Base-by-base conservation (phyloP, 768 basidiomycete genomes). In the Candolleomyces eurysporus region DNA sequence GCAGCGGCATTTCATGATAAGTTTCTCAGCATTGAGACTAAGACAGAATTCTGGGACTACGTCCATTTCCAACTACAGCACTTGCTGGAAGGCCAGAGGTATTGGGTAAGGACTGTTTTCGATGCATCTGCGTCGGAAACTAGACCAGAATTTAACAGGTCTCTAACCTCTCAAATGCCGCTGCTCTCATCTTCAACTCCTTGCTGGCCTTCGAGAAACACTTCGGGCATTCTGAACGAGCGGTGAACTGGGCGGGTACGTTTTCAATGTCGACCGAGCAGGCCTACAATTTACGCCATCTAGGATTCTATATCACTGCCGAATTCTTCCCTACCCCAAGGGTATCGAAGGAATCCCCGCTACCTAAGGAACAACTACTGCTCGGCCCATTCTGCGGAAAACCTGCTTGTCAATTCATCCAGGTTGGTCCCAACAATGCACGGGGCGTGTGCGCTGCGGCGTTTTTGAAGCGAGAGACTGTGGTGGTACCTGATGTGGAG, bases 181-280 rank as follows among this genome's bases (percentile, higher is more conserved):
- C 92, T 26, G 87, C 92, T 7, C 74, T 96, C 56, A 82, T 97
- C 48, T 96, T 86, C 77, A 86, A 88, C 66, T 82, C 91, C 11
- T 82, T 95, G 50, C 82, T 85, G 51, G 86, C 86, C 16, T 96
- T 89, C 64, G 74, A 78, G 13, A 68, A 80, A 26, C 75, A 83
- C 67, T 94, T 92, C 66, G 92, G 91, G 31, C 67, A 68, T 40
- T 78, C 79, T 16, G 80, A 83, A 42, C 83, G 85, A 57, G 84
- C 90, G 3, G 92, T 96, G 21, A 96, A 96, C 70, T 98, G 95
- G 96, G 89, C 89, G 77, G 96, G 96, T 95, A 66, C 76, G 91
- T 75, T 26, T n/a, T 59, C 21, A 43, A 16, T n/a, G 26, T 13
- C n/a, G 43, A 19, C 21, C 45, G 11, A 26, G 11, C 13, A 6